A percentile compares a stretch with the other conserved stretches of the same genome.
Evolutionary conservation across 2,329 filamentous ascomycete species (phyloP).

Genomic region (Botryotinia globosa): DNA sequence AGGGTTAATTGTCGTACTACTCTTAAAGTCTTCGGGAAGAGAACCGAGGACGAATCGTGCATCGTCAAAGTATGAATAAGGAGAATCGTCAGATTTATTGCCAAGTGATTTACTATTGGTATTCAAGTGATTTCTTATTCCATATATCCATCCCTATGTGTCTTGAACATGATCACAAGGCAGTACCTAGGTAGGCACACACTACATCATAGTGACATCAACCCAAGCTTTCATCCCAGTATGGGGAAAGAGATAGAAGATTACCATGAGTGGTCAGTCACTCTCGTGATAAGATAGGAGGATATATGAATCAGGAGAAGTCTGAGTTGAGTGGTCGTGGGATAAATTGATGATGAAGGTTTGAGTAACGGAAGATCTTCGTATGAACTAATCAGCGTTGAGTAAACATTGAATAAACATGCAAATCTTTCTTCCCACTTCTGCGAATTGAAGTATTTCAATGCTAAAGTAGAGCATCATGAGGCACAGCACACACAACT

Average conservation of each 20-base stretch:
- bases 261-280: background rate
- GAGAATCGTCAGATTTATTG: background rate
- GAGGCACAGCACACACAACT: background rate
- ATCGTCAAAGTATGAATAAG: background rate
- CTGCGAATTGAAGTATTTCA: background rate
- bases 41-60: background rate
- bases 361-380: background rate
- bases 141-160: background rate
- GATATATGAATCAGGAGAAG: background rate
- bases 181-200: background rate
- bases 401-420: background rate
- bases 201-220: background rate
- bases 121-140: background rate
- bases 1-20: background rate
- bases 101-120: no score
- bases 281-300: background rate
- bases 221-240: background rate
- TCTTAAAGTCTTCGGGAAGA: background rate
- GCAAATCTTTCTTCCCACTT: background rate
- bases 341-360: background rate
- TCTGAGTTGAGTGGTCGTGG: background rate
- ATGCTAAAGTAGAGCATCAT: background rate
- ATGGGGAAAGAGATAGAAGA: background rate
- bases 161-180: background rate
- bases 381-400: background rate